Base-by-base conservation (phyloP, 2,329 filamentous ascomycete genomes). In the Sporothrix protearum region DNA sequence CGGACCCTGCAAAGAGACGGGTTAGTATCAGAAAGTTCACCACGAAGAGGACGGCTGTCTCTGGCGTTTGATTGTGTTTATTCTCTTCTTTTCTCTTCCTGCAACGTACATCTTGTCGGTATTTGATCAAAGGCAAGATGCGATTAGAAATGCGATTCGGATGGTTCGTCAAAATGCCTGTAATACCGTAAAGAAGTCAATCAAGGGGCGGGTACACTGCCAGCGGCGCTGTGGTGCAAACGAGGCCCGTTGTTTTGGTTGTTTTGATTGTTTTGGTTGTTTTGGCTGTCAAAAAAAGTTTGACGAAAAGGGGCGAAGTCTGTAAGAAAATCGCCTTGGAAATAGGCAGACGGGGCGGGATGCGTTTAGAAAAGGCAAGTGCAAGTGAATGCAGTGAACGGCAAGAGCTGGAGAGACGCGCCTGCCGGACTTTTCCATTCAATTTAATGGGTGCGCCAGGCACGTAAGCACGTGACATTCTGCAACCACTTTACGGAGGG, bases 391-490 rank as follows among this genome's bases (percentile, higher is more conserved):
- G 28, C 25, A 22, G 42, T 67, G 39, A 66, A 66, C 49, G 57
- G 49, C 30, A 42, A 7, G 16, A 71, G 59, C 47, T 8, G 57
- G 71, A n/a, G 57, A 72, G 71, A 72, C 71, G 71, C 71, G 71
- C 57, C 59, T 61, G 28, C 57, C 28, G n/a, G 28, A n/a, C 2
- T 22, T 33, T 55, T 42, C 59, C 57, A 66, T 57, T 47, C 36
- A 53, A 66, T 25, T 39, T 19, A n/a, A 30, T 5, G 25, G 55
- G 19, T 33, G 30, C 8, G n/a, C 25, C 55, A 39, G 22, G 51
- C 72, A 68, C 72, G 72, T 70, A 33, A 45, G 25, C 72, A 73
- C 72, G 70, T 73, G 72, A 71, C 25, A 19, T 22, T 5, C 42
- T 63, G 68, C 68, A 63, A 51, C 36, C 68, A 61, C 68, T 70